Evolutionary conservation across 805 yeast genomes (phyloP).

Genomic region (Suhomyces sp.): DNA sequence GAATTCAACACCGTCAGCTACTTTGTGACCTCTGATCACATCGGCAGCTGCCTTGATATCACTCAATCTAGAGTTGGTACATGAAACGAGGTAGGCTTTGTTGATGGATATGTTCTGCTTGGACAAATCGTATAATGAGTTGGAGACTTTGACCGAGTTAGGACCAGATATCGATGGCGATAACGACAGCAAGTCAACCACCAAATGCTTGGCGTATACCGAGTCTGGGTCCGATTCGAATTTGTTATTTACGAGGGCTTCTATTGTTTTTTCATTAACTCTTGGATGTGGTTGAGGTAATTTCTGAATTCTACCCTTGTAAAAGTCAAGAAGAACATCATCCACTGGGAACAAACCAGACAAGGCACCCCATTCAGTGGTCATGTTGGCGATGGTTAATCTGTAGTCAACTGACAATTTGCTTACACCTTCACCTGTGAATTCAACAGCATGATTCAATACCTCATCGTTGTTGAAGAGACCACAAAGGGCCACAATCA

Average conservation of each 20-base stretch:
- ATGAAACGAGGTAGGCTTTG: slow-evolving; percentile 96
- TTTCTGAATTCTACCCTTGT: slow-evolving; percentile 51
- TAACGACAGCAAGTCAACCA: slow-evolving; percentile 73
- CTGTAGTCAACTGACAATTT: slow-evolving; percentile 76
- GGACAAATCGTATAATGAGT: slow-evolving; percentile 71
- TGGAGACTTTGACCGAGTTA: slow-evolving; percentile 91
- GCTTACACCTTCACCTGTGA: slow-evolving; percentile 76
- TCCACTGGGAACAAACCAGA: slow-evolving; percentile 98
- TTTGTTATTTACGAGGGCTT: slow-evolving; percentile 45
- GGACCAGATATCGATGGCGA: slow-evolving; percentile 95
- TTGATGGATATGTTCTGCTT: slow-evolving; percentile 71
- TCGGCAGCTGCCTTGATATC: slow-evolving; percentile 95
- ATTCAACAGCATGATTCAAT: slow-evolving; percentile 89
- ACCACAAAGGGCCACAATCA: slow-evolving; percentile 95
- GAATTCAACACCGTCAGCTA: slow-evolving; percentile 88
- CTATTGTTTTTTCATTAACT: slow-evolving; percentile 61
- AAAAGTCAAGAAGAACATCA: slow-evolving; percentile 70
- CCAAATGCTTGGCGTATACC: slow-evolving; percentile 81
- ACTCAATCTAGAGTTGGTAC: slow-evolving; percentile 91
- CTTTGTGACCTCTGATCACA: slow-evolving; percentile 74
- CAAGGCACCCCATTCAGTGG: slow-evolving; percentile 98
- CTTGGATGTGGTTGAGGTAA: slow-evolving; percentile 81
- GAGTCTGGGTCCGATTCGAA: slow-evolving; percentile 70
- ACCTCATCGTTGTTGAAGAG: slow-evolving; percentile 89
- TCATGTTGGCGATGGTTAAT: slow-evolving; percentile 93